These are phyloP conservation scores for Aspergillus sp. DNA, from an alignment of 2,329 filamentous ascomycete species.

Conservation along the genomic window DNA sequence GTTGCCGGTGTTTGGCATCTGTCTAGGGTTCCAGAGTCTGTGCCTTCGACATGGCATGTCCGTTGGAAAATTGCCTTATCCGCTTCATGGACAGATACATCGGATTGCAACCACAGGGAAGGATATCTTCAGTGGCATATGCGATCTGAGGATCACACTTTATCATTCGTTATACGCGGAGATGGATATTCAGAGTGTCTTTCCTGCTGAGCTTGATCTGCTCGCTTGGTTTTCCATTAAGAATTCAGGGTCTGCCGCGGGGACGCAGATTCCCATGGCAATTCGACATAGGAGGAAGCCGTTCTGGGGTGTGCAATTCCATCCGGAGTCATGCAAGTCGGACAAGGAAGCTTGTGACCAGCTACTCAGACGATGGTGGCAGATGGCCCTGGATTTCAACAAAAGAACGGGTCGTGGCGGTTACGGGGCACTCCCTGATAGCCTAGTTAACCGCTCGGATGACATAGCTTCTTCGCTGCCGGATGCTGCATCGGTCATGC, in stretches of 20 bases:
- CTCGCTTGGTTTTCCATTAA: slow-evolving; percentile 53
- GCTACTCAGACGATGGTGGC: slow-evolving; percentile 70
- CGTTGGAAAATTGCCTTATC: slow-evolving; percentile 59
- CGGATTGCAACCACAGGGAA: slow-evolving; percentile 51
- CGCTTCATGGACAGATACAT: slow-evolving; percentile 74
- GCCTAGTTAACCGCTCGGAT: slow-evolving; percentile 12
- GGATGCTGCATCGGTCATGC: slow-evolving; percentile 42
- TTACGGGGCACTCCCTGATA: slow-evolving; percentile 11
- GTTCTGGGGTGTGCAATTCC: slow-evolving; percentile 83
- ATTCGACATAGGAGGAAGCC: slow-evolving; percentile 60
- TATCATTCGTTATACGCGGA: slow-evolving; percentile 59
- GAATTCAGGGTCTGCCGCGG: slow-evolving; percentile 29
- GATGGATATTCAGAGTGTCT: slow-evolving; percentile 23
- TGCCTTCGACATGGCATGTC: slow-evolving; percentile 58
- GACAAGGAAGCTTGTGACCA: slow-evolving; percentile 47
- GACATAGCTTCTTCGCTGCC: slow-evolving; percentile 13
- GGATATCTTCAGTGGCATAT: slow-evolving; percentile 59
- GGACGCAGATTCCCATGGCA: slow-evolving; percentile 60
- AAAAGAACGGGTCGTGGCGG: slow-evolving; percentile 19
- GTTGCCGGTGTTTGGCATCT: slow-evolving; percentile 78
- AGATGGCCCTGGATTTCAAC: slow-evolving; percentile 55
- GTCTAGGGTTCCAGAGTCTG: slow-evolving; percentile 80
- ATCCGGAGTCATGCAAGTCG: slow-evolving; percentile 84
- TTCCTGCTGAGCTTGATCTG: slow-evolving; percentile 36
- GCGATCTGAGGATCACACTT: slow-evolving; percentile 60